Evolutionary conservation across 345 rosid genomes (phyloP).

Genomic region (Populus alba): DNA sequence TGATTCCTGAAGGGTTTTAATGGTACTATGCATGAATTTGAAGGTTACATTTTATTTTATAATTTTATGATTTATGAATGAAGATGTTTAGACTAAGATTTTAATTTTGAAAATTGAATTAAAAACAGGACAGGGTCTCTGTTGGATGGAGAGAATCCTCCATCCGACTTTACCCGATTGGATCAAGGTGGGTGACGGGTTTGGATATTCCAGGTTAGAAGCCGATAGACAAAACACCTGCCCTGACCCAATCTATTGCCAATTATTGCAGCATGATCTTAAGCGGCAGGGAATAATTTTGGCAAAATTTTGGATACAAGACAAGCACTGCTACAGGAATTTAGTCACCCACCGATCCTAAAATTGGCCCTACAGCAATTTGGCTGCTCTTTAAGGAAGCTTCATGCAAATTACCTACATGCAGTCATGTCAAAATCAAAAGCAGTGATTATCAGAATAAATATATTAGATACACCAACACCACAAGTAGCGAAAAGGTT

Average conservation of each 20-base stretch:
- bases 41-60: no score
- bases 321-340: not conserved
- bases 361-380: constrained; percentile 13
- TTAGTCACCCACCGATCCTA: not conserved
- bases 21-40: no score
- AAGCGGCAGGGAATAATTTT: no score
- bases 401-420: constrained; percentile 17
- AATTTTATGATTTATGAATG: no score
- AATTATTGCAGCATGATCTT: not conserved
- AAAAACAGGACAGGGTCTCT: no score
- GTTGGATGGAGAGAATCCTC: no score
- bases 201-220: no score
- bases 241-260: not conserved
- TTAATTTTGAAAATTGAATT: not conserved
- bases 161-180: no score
- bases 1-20: no score
- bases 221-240: not conserved
- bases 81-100: no score
- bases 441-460: not conserved
- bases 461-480: not conserved
- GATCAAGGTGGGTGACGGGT: no score
- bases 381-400: constrained; percentile 24
- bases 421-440: not conserved
- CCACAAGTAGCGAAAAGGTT: not conserved
- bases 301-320: not conserved